A percentile compares a stretch with the other conserved stretches of the same genome.
Conservation (phyloP, 257 asterid genomes). For the Solanum clarkiae region DNA sequence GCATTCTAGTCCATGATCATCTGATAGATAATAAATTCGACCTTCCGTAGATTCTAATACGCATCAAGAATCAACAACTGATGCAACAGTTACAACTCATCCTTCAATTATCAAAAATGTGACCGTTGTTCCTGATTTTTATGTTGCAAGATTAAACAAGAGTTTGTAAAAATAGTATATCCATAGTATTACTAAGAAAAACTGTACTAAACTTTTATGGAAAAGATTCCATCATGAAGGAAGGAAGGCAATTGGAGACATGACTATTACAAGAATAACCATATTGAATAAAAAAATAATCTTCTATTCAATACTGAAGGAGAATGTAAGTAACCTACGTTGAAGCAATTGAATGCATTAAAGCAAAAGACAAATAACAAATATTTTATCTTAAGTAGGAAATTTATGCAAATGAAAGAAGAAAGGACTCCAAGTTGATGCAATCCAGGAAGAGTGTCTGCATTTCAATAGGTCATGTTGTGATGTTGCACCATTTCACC, state of each 20-base stretch:
- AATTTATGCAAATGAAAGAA: neutral
- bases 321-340: neutral
- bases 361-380: neutral
- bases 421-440: neutral
- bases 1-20: slow-evolving; percentile 77
- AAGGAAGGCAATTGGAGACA: neutral
- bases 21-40: slow-evolving; percentile 50
- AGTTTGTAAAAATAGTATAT: slow-evolving; percentile 2
- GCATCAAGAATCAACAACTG: slow-evolving; percentile 81
- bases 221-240: neutral
- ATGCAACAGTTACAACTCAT: slow-evolving; percentile 66
- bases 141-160: slow-evolving; percentile 26
- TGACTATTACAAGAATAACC: neutral
- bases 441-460: neutral
- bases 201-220: neutral
- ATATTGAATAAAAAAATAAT: neutral
- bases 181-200: neutral
- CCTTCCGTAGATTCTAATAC: slow-evolving; percentile 70
- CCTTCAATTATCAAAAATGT: slow-evolving; percentile 77
- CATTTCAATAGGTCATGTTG: too few species aligned
- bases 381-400: neutral
- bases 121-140: slow-evolving; percentile 66
- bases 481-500: neutral
- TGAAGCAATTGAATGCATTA: neutral
- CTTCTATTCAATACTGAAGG: neutral